These are phyloP conservation scores for Chaetomidium leptoderma DNA, from an alignment of 495 filamentous ascomycete species.

Conservation along the genomic window DNA sequence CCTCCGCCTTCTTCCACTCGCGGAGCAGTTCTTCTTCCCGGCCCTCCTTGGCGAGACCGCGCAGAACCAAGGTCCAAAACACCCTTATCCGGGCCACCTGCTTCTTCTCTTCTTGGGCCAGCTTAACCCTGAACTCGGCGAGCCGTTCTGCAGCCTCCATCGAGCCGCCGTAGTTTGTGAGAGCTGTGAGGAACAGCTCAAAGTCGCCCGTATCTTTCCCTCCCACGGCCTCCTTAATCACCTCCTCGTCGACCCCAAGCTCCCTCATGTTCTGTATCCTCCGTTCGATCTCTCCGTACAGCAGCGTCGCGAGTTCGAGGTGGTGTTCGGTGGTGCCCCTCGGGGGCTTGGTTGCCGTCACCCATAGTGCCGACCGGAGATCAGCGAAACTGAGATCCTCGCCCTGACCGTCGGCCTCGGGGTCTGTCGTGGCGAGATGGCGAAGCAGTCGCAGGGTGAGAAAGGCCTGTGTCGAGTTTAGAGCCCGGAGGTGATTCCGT, in stretches of 20 bases:
- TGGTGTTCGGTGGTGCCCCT: conserved; percentile 42
- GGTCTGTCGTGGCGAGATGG: conserved; percentile 49
- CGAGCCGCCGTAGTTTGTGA: conserved; percentile 56
- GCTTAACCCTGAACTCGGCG: conserved; percentile 36
- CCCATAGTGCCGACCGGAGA: conserved; percentile 43
- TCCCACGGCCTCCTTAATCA: conserved; percentile 35
- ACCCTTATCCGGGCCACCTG: conserved; percentile 30
- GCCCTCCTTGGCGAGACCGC: conserved; percentile 62
- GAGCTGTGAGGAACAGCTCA: conserved; percentile 47
- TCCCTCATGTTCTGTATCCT: conserved; percentile 22
- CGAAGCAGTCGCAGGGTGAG: conserved; percentile 54
- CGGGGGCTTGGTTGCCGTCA: conserved; percentile 32
- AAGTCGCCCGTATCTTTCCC: conserved; percentile 37
- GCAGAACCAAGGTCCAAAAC: conserved; percentile 58
- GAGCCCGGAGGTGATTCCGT: conserved; percentile 37
- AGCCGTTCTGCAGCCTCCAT: conserved; percentile 53
- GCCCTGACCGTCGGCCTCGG: conserved; percentile 34
- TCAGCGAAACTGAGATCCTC: conserved; percentile 47
- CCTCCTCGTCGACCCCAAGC: conserved; percentile 34
- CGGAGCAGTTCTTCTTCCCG: conserved; percentile 52
- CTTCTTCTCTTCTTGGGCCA: conserved; percentile 21
- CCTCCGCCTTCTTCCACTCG: conserved; percentile 34
- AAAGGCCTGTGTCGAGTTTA: conserved; percentile 64
- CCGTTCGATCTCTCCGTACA: conserved; percentile 51
- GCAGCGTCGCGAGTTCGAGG: conserved; percentile 50